Percentiles rank a stretch among this genome's conserved stretches.
Evolutionary conservation across 75 land plant genomes (phyloP).

Genomic region (Selaginella moellendorffii): DNA sequence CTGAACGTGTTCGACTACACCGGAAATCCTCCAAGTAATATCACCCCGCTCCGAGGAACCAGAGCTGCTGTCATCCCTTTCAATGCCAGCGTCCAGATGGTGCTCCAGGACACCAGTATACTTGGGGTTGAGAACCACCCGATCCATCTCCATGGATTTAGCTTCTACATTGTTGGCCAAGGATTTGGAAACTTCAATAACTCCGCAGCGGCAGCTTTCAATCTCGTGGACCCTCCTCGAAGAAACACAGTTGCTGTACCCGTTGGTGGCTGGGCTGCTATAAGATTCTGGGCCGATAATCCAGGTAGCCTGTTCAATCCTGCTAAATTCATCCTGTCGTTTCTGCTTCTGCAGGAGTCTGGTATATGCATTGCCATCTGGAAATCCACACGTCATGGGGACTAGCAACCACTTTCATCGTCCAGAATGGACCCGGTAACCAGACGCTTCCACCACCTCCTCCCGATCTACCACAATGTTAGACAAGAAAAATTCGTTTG

Average conservation of each 20-base stretch:
- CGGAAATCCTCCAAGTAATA: constrained; percentile 34
- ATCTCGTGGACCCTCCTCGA: constrained; percentile 60
- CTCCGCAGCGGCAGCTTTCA: constrained; percentile 35
- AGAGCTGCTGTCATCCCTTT: constrained; percentile 6
- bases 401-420: constrained; percentile 20
- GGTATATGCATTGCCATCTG: constrained; percentile 28
- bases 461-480: constrained; percentile 12
- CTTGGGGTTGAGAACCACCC: constrained; percentile 60
- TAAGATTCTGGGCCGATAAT: constrained; percentile 66
- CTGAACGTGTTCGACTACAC: constrained; percentile 32
- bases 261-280: constrained; percentile 64
- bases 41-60: constrained; percentile 4
- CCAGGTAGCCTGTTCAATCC: too few relatives aligned
- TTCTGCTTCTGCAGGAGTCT: constrained; percentile 32
- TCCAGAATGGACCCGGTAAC: constrained; percentile 12
- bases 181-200: constrained; percentile 58
- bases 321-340: too few relatives aligned
- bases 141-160: constrained; percentile 76
- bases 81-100: constrained; percentile 17
- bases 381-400: constrained; percentile 30
- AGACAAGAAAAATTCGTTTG: too few relatives aligned
- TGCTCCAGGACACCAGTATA: constrained; percentile 56
- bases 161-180: constrained; percentile 52
- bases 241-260: constrained; percentile 70
- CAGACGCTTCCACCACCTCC: constrained; percentile 11